Percentiles rank a stretch among this genome's conserved stretches.
These are phyloP conservation scores for Petunia axillaris DNA, from an alignment of 257 asterid species.

Conservation along the genomic window DNA sequence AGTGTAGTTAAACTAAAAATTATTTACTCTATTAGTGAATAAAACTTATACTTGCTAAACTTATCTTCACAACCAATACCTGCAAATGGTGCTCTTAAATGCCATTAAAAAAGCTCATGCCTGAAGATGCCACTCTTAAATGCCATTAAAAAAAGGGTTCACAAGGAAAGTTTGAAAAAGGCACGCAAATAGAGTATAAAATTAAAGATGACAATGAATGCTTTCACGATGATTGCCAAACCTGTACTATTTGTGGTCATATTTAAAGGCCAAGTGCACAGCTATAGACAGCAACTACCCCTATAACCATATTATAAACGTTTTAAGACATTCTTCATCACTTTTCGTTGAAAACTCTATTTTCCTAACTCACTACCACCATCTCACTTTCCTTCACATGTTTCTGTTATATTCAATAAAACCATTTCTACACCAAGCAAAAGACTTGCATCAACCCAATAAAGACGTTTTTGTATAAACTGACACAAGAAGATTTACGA, in stretches of 20 bases:
- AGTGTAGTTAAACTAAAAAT: too few relatives aligned
- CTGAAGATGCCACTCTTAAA: not conserved
- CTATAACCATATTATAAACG: not conserved
- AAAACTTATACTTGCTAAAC: not conserved
- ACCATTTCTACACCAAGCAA: too few relatives aligned
- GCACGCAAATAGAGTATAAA: not conserved
- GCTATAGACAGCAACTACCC: not conserved
- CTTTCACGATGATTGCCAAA: not conserved
- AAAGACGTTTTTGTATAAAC: too few relatives aligned
- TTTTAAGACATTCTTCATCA: not conserved
- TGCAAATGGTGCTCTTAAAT: not conserved
- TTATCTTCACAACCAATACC: not conserved
- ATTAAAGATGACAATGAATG: not conserved
- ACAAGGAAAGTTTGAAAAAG: not conserved
- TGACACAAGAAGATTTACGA: too few relatives aligned
- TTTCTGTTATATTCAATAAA: not conserved
- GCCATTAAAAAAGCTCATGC: not conserved
- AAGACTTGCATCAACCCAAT: too few relatives aligned
- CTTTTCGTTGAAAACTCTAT: constrained; percentile 7
- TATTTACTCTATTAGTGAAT: not conserved
- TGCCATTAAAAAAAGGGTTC: not conserved
- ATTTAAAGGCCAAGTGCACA: not conserved
- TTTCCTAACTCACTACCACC: not conserved
- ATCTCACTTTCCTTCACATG: not conserved
- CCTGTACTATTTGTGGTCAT: not conserved